Base-by-base conservation (phyloP, 2,329 filamentous ascomycete genomes). In the Cladobotryum mycophilum region DNA sequence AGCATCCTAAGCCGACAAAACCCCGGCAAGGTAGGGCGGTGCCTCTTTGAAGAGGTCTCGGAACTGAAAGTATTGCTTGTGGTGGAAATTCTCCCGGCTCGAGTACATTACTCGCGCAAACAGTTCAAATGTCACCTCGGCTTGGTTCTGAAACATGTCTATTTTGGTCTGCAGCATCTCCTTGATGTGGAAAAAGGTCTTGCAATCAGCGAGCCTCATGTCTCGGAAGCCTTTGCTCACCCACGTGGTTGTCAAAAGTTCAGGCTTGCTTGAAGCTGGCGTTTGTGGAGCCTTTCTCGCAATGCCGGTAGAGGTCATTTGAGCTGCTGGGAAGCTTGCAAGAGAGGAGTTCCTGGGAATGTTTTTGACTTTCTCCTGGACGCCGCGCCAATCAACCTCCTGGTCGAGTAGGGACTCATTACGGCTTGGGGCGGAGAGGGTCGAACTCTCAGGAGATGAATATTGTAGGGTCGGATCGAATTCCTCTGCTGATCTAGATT, bases 21-120 rank as follows among this genome's bases (percentile, higher is more conserved):
- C 50, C 12, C 65, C 67, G n/a, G 58, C 60, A 5, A 68, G 40
- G 48, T 77, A 79, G 0, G 82, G 83, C 5, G 76, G 75, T 11
- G 70, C 72, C 17, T 80, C 74, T 53, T 80, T 78, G 56, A 81
- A 83, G 0, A 88, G 63, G 57, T 86, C 83, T 37, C 72, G 70
- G 45, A 88, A 78, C n/a, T 80, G 74, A 55, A 88, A 86, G 49
- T 79, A 71, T 59, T 88, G 84, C 54, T 74, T 79, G 17, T 62
- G 69, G 7, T 61, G 58, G 6, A 68, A 64, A 12, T 67, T 64
- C 50, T 84, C 78, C 0, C 84, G 76, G 48, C 69, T 75, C 0
- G 84, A 85, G 47, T 72, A 73, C 1, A 70, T 70, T 2, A 87
- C 78, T 22, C 79, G 73, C 3, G 81, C 82, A 59, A 82, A 88